Evolutionary conservation across 1,284 basidiomycete species (phyloP).

Genomic region (Cryptococcus amylolentus): DNA sequence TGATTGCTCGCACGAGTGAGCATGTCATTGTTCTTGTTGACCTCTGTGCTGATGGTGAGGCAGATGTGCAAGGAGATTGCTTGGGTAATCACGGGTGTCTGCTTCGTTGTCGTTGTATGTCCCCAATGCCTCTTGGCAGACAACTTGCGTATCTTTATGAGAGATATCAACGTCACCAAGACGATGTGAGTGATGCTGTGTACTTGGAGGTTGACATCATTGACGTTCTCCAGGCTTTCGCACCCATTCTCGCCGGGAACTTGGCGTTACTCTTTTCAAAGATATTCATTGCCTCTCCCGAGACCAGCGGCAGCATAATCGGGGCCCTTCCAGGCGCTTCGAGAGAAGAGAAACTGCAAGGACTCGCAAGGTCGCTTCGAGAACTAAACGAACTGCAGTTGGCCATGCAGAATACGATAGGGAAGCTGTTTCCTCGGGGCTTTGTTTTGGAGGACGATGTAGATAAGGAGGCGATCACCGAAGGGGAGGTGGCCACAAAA

Average conservation of each 20-base stretch:
- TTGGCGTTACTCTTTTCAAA: slow-evolving; percentile 20
- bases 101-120: slow-evolving; percentile 11
- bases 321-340: slow-evolving; percentile 7
- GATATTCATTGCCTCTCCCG: background rate
- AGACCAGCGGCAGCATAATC: background rate
- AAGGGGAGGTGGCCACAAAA: too few species aligned
- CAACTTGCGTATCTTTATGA: slow-evolving; percentile 13
- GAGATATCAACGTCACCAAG: background rate
- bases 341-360: slow-evolving; percentile 8
- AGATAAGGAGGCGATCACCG: background rate
- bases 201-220: background rate
- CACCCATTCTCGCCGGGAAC: slow-evolving; percentile 13
- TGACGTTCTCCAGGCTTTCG: slow-evolving; percentile 2
- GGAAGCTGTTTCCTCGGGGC: background rate
- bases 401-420: slow-evolving; percentile 7
- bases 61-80: slow-evolving; percentile 5
- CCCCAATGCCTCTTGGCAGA: slow-evolving; percentile 3
- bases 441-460: background rate
- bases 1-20: slow-evolving; percentile 9
- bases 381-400: slow-evolving; percentile 9
- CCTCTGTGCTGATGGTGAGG: background rate
- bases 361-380: slow-evolving; percentile 9
- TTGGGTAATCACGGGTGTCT: slow-evolving; percentile 10
- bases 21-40: background rate
- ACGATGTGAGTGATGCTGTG: slow-evolving; percentile 10